Base-by-base conservation (phyloP, 2,329 filamentous ascomycete genomes). In the Gaeumannomyces sp. region DNA sequence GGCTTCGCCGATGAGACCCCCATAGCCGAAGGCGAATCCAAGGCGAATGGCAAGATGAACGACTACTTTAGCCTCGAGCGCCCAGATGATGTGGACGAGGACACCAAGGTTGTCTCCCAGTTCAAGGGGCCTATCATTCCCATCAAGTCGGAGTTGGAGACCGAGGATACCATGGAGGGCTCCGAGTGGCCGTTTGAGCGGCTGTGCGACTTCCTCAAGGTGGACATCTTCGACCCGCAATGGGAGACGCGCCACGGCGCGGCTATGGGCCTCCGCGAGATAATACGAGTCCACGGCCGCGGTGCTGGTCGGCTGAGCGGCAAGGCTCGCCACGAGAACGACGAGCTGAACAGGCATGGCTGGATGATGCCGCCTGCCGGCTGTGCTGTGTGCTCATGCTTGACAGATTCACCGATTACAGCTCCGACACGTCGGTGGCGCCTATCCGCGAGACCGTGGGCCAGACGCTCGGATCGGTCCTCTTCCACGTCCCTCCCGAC, bases 241-340 rank as follows among this genome's bases (percentile, higher is more conserved):
- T 99, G 95, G 96, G 95, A 99, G 76, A 93, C 93, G 10, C 89
- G 95, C 22, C 95, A 99, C 75, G 95, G 95, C 71, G 95, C 96
- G 65, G 93, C 95, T 19, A 95, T 99, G 89, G 95, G 92, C 14
- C 80, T 99, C 53, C 87, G 95, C 72, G 95, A 99, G 76, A 87
- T 99, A 25, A 83, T 97, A 63, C 88, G 94, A 67, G 90, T 93
- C n/a, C 95, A 99, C 72, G 95, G 95, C 59, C 86, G 82, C 63
- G 95, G 94, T 65, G 94, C 95, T 65, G 96, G 95, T 53, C 88
- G 94, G 63, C 74, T 87, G 65, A 86, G 83, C 67, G 89, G 87
- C 66, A 94, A 89, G 74, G 83, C 84, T 13, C 85, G 87, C 68
- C 72, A 78, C 33, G 89, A 96, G 71, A 99, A 99, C 72, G 86